phyloP scores from a whole-genome alignment of 257 asterid genomes.

The Nyctanthes arbortristis region DNA sequence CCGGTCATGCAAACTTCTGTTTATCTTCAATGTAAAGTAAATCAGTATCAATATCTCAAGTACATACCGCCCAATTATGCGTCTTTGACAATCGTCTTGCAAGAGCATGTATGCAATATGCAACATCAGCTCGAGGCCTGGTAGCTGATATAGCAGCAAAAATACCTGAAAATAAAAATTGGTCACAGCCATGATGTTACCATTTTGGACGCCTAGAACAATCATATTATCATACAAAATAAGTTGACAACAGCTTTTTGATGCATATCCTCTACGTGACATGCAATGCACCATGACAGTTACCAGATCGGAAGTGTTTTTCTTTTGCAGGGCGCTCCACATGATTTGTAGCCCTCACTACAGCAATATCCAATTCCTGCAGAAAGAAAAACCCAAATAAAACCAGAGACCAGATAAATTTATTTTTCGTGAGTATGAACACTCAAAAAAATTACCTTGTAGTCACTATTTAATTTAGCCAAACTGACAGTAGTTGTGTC shows the following conservation, averaged over 20 bases:
- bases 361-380: constrained; percentile 94
- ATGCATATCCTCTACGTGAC: not conserved
- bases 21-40: constrained; percentile 1
- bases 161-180: constrained; percentile 59
- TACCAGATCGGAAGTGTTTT: constrained; percentile 82
- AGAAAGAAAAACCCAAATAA: constrained; percentile 2
- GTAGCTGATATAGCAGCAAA: constrained; percentile 90
- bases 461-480: constrained; percentile 91
- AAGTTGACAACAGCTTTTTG: not conserved
- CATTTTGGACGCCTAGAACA: not conserved
- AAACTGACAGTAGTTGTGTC: constrained; percentile 93
- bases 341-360: constrained; percentile 97
- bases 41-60: constrained; percentile 4
- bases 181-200: constrained; percentile 25
- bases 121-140: constrained; percentile 98
- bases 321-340: constrained; percentile 96
- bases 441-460: constrained; percentile 60
- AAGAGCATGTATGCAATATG: constrained; percentile 93
- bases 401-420: constrained; percentile 18
- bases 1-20: not conserved
- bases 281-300: not conserved
- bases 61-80: constrained; percentile 96
- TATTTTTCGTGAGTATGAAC: not conserved
- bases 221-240: constrained; percentile 6
- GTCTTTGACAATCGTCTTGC: constrained; percentile 91